Evolutionary conservation across 2,329 filamentous ascomycete species (phyloP).

Genomic region (Cladosporium halotolerans): DNA sequence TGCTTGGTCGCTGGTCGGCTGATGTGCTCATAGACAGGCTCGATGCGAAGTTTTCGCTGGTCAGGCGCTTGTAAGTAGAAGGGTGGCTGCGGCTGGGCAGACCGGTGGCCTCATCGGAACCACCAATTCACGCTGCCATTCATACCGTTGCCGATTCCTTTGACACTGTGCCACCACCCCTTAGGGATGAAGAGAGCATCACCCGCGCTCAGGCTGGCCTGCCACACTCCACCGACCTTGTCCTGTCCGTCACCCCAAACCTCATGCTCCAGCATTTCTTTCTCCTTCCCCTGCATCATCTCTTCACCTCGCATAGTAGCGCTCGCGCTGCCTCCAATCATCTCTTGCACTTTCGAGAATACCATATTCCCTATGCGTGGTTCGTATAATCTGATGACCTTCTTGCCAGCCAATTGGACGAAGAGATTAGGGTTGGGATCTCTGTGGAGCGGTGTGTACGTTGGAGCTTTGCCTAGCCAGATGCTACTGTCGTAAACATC

Average conservation of each 20-base stretch:
- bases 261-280: slow-evolving; percentile 56
- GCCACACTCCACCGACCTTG: slow-evolving; percentile 18
- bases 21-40: no score
- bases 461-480: slow-evolving; percentile 82
- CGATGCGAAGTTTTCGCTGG: no score
- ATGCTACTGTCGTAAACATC: slow-evolving; percentile 83
- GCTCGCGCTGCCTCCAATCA: slow-evolving; percentile 32
- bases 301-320: slow-evolving; percentile 65
- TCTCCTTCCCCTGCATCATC: slow-evolving; percentile 84
- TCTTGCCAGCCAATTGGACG: slow-evolving; percentile 69
- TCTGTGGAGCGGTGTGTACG: slow-evolving; percentile 82
- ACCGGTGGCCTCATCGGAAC: slow-evolving; percentile 53
- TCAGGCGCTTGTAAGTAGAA: no score
- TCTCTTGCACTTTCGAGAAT: slow-evolving; percentile 50
- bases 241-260: slow-evolving; percentile 55
- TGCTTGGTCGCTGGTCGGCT: no score
- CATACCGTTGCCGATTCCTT: slow-evolving; percentile 52
- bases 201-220: slow-evolving; percentile 50
- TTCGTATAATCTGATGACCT: slow-evolving; percentile 64
- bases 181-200: slow-evolving; percentile 74
- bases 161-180: slow-evolving; percentile 84
- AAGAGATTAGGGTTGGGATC: slow-evolving; percentile 95
- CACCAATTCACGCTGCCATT: slow-evolving; percentile 71
- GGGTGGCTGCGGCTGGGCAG: no score
- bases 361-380: slow-evolving; percentile 58